phyloP scores from a whole-genome alignment of 2,329 filamentous ascomycete genomes.

The Domatiomyces globalis region DNA sequence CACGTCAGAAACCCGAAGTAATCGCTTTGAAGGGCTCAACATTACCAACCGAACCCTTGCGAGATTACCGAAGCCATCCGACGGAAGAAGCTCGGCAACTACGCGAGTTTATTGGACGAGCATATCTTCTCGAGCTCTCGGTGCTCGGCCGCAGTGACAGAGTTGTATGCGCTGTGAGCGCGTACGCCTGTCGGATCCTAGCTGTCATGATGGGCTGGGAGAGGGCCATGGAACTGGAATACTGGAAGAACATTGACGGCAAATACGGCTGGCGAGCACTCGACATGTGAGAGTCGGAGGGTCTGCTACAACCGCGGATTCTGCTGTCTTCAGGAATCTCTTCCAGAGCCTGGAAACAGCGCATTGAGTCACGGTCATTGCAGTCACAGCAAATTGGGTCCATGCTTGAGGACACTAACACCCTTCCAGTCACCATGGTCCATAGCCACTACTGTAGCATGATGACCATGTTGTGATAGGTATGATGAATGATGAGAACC shows the following conservation, averaged over 20 bases:
- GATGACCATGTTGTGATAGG: no score
- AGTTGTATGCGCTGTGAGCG: conserved; percentile 62
- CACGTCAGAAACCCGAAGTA: conserved; percentile 6
- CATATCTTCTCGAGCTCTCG: conserved; percentile 67
- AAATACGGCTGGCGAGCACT: conserved; percentile 46
- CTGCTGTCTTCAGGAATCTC: no score
- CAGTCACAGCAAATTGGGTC: no score
- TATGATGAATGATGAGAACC: no score
- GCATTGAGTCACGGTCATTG: no score
- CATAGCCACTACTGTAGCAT: no score
- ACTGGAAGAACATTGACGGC: conserved; percentile 71
- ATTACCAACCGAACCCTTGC: neutral
- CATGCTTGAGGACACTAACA: no score
- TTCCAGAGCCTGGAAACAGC: no score
- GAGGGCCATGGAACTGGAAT: conserved; percentile 39
- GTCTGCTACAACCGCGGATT: neutral
- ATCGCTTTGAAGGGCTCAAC: neutral
- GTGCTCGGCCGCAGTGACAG: conserved; percentile 56
- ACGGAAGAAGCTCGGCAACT: conserved; percentile 43
- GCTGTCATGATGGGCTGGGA: conserved; percentile 85
- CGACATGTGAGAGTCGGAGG: conserved; percentile 12
- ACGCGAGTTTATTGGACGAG: conserved; percentile 61
- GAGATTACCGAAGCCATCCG: conserved; percentile 19
- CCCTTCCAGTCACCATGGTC: no score
- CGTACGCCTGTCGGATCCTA: conserved; percentile 50